Conservation (phyloP, 768 basidiomycete species). For the Tulasnella sp. region DNA sequence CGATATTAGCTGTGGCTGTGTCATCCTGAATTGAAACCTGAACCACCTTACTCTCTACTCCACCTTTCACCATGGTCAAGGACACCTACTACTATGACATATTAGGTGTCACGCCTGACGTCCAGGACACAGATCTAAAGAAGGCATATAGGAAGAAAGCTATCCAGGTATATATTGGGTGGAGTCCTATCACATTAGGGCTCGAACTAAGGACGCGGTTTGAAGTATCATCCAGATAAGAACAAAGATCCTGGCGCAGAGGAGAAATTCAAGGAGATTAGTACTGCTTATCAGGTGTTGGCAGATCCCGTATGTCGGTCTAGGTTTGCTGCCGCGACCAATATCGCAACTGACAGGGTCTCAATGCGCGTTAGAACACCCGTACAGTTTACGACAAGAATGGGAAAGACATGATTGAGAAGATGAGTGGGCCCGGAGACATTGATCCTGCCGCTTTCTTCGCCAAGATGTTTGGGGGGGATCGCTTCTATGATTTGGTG, state of each 20-base stretch:
- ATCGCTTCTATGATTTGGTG: constrained; percentile 81
- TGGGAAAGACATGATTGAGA: constrained; percentile 85
- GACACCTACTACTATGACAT: constrained; percentile 85
- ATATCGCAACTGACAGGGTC: not conserved
- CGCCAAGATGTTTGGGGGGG: constrained; percentile 90
- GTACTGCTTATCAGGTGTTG: constrained; percentile 94
- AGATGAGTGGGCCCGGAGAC: constrained; percentile 66
- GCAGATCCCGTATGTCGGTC: constrained; percentile 56
- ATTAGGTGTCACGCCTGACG: constrained; percentile 60
- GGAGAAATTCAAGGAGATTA: constrained; percentile 94
- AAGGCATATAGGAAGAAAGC: constrained; percentile 92
- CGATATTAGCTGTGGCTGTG: no score
- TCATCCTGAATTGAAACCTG: not conserved
- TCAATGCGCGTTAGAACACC: constrained; percentile 45
- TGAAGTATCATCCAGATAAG: constrained; percentile 89
- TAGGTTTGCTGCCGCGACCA: not conserved
- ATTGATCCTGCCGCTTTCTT: constrained; percentile 94
- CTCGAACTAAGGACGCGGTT: not conserved
- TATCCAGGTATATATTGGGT: constrained; percentile 72
- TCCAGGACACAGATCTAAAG: constrained; percentile 72
- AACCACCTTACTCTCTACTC: not conserved
- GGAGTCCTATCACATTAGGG: not conserved
- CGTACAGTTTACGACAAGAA: constrained; percentile 90
- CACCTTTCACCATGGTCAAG: constrained; percentile 10
- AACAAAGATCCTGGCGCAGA: constrained; percentile 87